Evolutionary conservation across 495 filamentous ascomycete species (phyloP).

Genomic region (Achaetomiella virescens): DNA sequence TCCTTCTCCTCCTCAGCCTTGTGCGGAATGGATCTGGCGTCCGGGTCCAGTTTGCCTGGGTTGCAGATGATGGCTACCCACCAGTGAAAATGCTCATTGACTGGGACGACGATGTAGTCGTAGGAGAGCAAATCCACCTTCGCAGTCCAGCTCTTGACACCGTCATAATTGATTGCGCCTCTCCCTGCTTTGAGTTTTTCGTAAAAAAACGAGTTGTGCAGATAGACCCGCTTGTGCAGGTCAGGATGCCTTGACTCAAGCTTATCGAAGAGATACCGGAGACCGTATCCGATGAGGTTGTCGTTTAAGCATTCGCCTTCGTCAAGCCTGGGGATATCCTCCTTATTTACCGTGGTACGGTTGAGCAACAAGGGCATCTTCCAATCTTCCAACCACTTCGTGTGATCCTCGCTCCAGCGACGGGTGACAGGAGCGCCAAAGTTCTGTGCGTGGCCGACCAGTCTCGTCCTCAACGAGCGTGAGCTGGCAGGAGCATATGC

Average conservation of each 20-base stretch:
- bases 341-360: constrained; percentile 62
- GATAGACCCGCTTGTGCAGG: constrained; percentile 62
- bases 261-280: constrained; percentile 65
- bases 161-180: constrained; percentile 64
- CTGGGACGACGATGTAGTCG: constrained; percentile 86
- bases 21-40: not conserved
- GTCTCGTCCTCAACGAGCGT: constrained; percentile 4
- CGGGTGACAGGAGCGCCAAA: not conserved
- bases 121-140: constrained; percentile 78
- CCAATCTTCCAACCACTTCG: constrained; percentile 40
- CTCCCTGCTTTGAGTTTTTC: constrained; percentile 57
- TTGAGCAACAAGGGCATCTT: constrained; percentile 64
- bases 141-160: constrained; percentile 82
- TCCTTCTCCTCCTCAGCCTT: not conserved
- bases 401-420: constrained; percentile 40
- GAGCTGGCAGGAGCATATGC: not conserved
- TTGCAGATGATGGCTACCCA: constrained; percentile 97
- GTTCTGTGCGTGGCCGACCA: not conserved
- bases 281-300: constrained; percentile 81
- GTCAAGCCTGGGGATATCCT: constrained; percentile 73
- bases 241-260: constrained; percentile 50
- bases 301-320: constrained; percentile 89
- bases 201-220: constrained; percentile 92
- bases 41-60: constrained; percentile 49
- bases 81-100: constrained; percentile 86